These are phyloP conservation scores for Misopates orontium DNA, from an alignment of 257 asterid genomes.

Conservation along the genomic window DNA sequence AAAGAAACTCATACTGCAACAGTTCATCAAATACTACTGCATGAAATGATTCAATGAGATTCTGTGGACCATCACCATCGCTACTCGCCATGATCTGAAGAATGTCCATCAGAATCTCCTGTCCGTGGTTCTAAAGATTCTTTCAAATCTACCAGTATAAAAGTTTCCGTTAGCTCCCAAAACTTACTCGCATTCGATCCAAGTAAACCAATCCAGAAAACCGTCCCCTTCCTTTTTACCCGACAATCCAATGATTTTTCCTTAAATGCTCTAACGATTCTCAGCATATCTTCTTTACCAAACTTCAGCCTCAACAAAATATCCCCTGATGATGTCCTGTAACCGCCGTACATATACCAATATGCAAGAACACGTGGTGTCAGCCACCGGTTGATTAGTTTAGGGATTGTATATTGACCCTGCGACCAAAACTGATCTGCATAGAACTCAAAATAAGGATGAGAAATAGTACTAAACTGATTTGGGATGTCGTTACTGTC, in stretches of 20 bases:
- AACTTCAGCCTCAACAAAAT: constrained; percentile 73
- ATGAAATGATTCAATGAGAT: no score
- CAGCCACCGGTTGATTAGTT: constrained; percentile 83
- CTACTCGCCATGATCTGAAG: constrained; percentile 25
- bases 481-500: constrained; percentile 38
- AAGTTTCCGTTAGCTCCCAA: constrained; percentile 70
- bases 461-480: constrained; percentile 55
- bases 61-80: constrained; percentile 28
- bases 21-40: no score
- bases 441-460: constrained; percentile 63
- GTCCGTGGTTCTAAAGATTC: constrained; percentile 37
- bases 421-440: constrained; percentile 79
- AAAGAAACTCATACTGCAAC: no score
- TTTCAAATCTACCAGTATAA: constrained; percentile 59
- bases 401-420: constrained; percentile 63
- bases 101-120: constrained; percentile 37
- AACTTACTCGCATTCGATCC: constrained; percentile 61
- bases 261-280: constrained; percentile 52
- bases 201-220: constrained; percentile 82
- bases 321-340: constrained; percentile 76
- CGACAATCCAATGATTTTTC: constrained; percentile 52
- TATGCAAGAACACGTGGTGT: constrained; percentile 89
- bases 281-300: constrained; percentile 52
- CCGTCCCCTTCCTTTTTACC: constrained; percentile 60
- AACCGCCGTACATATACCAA: constrained; percentile 94